Base-by-base conservation (phyloP, 768 basidiomycete species). In the Pholiota molesta region DNA sequence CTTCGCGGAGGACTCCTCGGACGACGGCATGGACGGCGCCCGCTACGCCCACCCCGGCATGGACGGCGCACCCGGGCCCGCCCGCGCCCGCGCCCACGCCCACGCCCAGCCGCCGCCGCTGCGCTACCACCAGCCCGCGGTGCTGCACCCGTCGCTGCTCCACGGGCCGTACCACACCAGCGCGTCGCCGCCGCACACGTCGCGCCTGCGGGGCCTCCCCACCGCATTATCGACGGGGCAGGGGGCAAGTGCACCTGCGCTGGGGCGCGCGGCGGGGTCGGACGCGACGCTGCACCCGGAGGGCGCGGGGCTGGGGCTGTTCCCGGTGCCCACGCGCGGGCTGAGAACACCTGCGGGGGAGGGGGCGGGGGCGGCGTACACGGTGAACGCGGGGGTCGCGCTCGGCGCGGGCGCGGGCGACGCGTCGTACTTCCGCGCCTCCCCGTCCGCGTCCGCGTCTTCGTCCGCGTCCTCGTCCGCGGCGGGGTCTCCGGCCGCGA, bases 1-100 rank as follows among this genome's bases (percentile, higher is more conserved):
- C 1, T 63, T 69, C 28, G 42, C 26, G 16, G 65, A 62, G 1
- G 59, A 64, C 11, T 55, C 53, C 2, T 60, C 54, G 21, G 58
- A 60, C 13, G 65, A 65, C 29, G 57, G 49, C 8, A 54, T 8
- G 29, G 42, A 53, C 44, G 14, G 19, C 16, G 40, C 40, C 17
- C 52, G 37, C 6, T 28, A 58, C 23, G 35, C 49, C 51, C 59
- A 61, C 19, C 29, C 51, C n/a, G n/a, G n/a, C n/a, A n/a, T n/a
- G n/a, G n/a, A n/a, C 29, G 44, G 60, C 52, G 42, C 53, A 4
- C 26, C 37, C 57, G 29, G 52, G 13, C 52, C 57, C 5, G n/a
- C 29, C 4, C 7, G 28, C 29, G n/a, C 57, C 8, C 44, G 13
- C 10, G 29, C 29, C 6, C 3, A 6, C 29, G 29, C 29, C 6